Evolutionary conservation across 306 rosid species (phyloP).

Genomic region (Spatholobus suberectus): DNA sequence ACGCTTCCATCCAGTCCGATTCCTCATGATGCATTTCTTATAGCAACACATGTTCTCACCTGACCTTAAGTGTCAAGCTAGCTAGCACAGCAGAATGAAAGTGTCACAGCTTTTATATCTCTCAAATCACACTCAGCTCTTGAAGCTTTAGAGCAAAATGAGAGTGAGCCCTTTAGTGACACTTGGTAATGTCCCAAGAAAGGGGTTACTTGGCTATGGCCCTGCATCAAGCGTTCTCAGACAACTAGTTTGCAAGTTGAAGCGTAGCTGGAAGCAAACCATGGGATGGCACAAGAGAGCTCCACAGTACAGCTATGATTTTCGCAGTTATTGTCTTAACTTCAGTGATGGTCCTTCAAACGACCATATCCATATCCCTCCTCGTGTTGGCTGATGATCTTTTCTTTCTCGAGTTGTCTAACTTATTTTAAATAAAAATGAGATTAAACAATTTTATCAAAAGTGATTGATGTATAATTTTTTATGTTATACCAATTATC

Average conservation of each 20-base stretch:
- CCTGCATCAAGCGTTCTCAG: conserved; percentile 42
- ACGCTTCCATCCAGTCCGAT: conserved; percentile 28
- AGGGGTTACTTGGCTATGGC: conserved; percentile 14
- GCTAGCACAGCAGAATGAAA: conserved; percentile 39
- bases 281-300: conserved; percentile 46
- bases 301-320: conserved; percentile 63
- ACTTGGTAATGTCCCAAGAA: conserved; percentile 48
- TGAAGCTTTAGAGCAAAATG: conserved; percentile 49
- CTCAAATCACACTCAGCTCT: conserved; percentile 43
- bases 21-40: conserved; percentile 34
- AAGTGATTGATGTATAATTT: too few species aligned
- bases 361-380: conserved; percentile 2
- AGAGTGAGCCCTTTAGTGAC: conserved; percentile 49
- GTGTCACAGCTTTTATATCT: conserved; percentile 40
- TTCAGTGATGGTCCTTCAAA: conserved; percentile 62
- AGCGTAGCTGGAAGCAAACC: conserved; percentile 62
- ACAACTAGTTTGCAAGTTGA: conserved; percentile 54
- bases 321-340: conserved; percentile 70
- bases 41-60: conserved; percentile 13
- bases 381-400: conserved; percentile 41
- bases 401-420: too few species aligned
- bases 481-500: too few species aligned
- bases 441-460: too few species aligned
- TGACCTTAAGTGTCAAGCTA: conserved; percentile 13
- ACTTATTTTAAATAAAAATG: too few species aligned